These are phyloP conservation scores for Coemansia sp. DNA, from an alignment of 192 early-diverging fungal genomes.

Conservation along the genomic window DNA sequence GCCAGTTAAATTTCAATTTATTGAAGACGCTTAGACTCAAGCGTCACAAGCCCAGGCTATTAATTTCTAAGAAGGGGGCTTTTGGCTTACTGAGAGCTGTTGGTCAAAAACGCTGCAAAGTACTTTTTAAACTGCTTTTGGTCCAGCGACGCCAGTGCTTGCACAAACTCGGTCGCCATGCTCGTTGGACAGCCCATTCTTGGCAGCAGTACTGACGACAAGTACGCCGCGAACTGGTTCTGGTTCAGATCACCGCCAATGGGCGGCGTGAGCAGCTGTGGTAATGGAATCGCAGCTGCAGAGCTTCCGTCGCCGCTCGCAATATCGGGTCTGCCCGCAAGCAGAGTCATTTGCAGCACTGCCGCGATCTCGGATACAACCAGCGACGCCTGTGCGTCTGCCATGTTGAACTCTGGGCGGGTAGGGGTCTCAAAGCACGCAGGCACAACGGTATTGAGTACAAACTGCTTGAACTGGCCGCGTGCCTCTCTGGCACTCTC, in stretches of 20 bases:
- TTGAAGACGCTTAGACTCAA: too few species aligned
- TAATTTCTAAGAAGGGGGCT: too few species aligned
- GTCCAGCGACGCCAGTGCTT: conserved; percentile 70
- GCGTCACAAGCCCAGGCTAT: too few species aligned
- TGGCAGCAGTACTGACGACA: conserved; percentile 39
- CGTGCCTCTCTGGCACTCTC: conserved; percentile 29
- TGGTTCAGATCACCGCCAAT: conserved; percentile 42
- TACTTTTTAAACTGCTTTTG: conserved; percentile 72
- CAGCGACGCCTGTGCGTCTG: conserved; percentile 75
- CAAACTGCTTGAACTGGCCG: conserved; percentile 68
- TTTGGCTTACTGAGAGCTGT: conserved; percentile 6
- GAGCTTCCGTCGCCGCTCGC: conserved; percentile 30
- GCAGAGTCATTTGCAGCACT: conserved; percentile 53
- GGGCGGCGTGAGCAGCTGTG: conserved; percentile 35
- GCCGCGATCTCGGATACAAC: conserved; percentile 61
- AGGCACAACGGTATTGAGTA: conserved; percentile 72
- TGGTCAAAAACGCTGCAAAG: conserved; percentile 51
- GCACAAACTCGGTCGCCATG: conserved; percentile 70
- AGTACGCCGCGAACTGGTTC: conserved; percentile 47
- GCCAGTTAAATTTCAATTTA: too few species aligned
- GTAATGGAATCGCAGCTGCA: conserved; percentile 19
- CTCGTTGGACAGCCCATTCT: conserved; percentile 62
- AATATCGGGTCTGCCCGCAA: conserved; percentile 36
- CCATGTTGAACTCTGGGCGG: conserved; percentile 66
- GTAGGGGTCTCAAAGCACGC: conserved; percentile 82